phyloP scores from a whole-genome alignment of 345 rosid species.

The Corymbia maculata region DNA sequence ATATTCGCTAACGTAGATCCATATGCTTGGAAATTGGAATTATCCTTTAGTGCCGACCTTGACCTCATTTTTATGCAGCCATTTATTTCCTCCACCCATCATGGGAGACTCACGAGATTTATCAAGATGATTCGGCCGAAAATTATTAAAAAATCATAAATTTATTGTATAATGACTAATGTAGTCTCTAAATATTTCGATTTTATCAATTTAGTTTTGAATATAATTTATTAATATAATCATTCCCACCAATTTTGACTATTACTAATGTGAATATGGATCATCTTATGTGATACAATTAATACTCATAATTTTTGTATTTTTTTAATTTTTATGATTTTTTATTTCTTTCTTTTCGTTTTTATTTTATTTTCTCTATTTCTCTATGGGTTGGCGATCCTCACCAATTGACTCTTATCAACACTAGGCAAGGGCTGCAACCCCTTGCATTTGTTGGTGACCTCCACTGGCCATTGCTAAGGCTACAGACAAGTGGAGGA shows the following conservation, averaged over 20 bases:
- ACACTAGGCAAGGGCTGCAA: too few species aligned
- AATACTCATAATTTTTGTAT: neutral
- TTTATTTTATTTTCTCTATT: too few species aligned
- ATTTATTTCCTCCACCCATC: neutral
- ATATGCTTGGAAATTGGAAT: neutral
- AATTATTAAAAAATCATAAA: neutral
- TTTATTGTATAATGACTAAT: neutral
- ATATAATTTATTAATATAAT: rapidly evolving
- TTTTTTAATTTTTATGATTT: too few species aligned
- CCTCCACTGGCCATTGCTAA: too few species aligned
- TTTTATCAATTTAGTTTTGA: neutral
- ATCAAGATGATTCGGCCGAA: neutral
- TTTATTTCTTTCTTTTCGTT: neutral
- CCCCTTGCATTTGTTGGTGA: too few species aligned
- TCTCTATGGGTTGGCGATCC: too few species aligned
- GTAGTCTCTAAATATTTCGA: neutral
- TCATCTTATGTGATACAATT: neutral
- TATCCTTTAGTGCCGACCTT: neutral
- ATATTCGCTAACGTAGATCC: neutral
- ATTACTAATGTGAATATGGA: neutral
- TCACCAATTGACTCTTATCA: too few species aligned
- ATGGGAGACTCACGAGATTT: neutral
- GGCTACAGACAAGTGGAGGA: too few species aligned
- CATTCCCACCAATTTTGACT: too few species aligned
- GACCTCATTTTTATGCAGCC: neutral